phyloP scores from a whole-genome alignment of 2,329 filamentous ascomycete genomes.

The Talaromyces sp. region DNA sequence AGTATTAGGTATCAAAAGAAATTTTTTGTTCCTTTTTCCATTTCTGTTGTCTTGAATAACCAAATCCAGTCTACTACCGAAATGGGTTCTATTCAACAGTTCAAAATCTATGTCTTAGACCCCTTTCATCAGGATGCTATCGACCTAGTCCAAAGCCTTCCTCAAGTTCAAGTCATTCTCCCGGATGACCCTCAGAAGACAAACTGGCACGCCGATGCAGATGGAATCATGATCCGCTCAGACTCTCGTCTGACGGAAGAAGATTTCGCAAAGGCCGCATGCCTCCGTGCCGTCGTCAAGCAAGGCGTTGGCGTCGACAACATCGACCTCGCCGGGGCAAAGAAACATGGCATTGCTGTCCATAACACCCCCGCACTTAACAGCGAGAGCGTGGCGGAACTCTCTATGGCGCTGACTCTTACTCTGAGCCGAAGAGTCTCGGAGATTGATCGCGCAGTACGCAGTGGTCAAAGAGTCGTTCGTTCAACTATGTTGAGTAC shows the following conservation, averaged over 20 bases:
- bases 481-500: constrained; percentile 28
- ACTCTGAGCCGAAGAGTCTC: constrained; percentile 30
- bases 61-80: background rate
- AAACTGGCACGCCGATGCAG: constrained; percentile 24
- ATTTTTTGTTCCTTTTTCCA: background rate
- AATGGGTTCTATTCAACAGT: background rate
- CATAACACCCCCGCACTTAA: constrained; percentile 29
- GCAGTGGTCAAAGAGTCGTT: constrained; percentile 23
- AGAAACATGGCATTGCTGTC: constrained; percentile 23
- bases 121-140: constrained; percentile 30
- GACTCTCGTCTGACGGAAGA: constrained; percentile 23
- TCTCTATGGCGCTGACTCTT: constrained; percentile 32
- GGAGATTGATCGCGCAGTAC: constrained; percentile 28
- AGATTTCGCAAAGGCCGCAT: constrained; percentile 24
- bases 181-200: constrained; percentile 19
- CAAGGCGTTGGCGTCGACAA: constrained; percentile 32
- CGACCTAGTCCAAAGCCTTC: constrained; percentile 16
- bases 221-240: constrained; percentile 25
- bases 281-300: constrained; percentile 30
- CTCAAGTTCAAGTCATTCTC: constrained; percentile 20
- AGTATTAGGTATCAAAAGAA: background rate
- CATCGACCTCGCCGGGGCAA: constrained; percentile 28
- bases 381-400: constrained; percentile 36
- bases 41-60: background rate
- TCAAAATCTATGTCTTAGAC: constrained; percentile 21